Evolutionary conservation across 2,329 filamentous ascomycete species (phyloP), one percentile per base, ranked within the genome.

Genomic region (Aspergillus sp.): DNA sequence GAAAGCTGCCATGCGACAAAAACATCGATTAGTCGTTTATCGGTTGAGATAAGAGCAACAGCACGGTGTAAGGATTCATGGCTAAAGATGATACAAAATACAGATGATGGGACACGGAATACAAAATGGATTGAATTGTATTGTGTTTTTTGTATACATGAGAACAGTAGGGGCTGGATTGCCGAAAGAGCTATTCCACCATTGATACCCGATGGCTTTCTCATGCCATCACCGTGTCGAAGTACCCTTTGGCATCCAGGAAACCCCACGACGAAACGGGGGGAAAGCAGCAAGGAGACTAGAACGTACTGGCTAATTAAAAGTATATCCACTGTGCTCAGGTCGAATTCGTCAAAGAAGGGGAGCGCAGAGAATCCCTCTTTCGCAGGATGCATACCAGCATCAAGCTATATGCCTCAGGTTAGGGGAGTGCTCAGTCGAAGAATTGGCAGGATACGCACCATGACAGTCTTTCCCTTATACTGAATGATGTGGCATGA

Each of bases 401-500:
- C 95, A 79, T 99, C 95, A 66, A 99, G 90, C 91, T 96, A 72
- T 57, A 40, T 52, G n/a, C 12, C 40, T 62, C 40, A 63, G 59
- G 51, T 62, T 37, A 57, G 63, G 47, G 17, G 9, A 11, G 58
- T 51, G 21, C 46, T 39, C 17, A 21, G 45, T 9, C 15, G 35
- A 47, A 15, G 39, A 43, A 33, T 11, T 12, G 8, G 45, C 31
- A 8, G 35, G 27, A 35, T 23, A 73, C 86, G 66, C 80, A 96
- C 92, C 95, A 99, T 99, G 66, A 99, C 91, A 6, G 93, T 98
- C 77, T 99, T 99, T 61, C 95, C 95, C 78, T 98, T 99, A 84
- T 99, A 99, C 71, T 98, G 92, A 59, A 99, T 87, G 67, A 99
- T 96, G 73, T 99, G 95, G 75, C 95, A 98, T 64, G 95, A 98